Conservation (phyloP, 805 yeast species). For the Schizosaccharomyces japonicus region DNA sequence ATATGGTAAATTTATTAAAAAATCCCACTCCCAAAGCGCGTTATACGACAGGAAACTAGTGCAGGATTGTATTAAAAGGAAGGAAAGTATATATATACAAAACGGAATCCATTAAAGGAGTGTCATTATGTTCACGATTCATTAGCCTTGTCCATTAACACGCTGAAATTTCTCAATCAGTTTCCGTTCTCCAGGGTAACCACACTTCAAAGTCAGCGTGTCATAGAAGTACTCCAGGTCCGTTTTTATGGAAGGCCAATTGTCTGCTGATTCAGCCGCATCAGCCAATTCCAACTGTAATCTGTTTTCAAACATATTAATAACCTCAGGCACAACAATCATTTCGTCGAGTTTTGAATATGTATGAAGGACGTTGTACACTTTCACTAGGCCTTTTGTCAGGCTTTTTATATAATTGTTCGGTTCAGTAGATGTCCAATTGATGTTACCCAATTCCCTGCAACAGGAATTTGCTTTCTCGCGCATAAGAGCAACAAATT, state of each 20-base stretch:
- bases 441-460: conserved; percentile 22
- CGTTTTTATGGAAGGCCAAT: background rate
- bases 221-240: background rate
- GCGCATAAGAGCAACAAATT: conserved; percentile 45
- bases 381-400: conserved; percentile 42
- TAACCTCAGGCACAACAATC: background rate
- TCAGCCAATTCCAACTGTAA: background rate
- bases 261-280: background rate
- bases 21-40: no score
- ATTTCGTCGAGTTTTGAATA: conserved; percentile 8
- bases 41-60: no score
- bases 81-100: no score
- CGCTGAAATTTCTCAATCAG: background rate
- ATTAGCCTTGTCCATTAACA: background rate
- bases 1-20: no score
- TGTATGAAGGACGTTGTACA: conserved; percentile 27
- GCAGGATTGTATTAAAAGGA: no score
- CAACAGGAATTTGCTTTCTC: conserved; percentile 35
- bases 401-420: conserved; percentile 42
- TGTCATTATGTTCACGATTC: no score
- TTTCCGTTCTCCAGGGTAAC: background rate
- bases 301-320: conserved; percentile 1
- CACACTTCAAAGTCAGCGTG: background rate
- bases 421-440: conserved; percentile 28
- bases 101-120: no score